phyloP scores from a whole-genome alignment of 305 asterid species.

The Fraxinus sp. region DNA sequence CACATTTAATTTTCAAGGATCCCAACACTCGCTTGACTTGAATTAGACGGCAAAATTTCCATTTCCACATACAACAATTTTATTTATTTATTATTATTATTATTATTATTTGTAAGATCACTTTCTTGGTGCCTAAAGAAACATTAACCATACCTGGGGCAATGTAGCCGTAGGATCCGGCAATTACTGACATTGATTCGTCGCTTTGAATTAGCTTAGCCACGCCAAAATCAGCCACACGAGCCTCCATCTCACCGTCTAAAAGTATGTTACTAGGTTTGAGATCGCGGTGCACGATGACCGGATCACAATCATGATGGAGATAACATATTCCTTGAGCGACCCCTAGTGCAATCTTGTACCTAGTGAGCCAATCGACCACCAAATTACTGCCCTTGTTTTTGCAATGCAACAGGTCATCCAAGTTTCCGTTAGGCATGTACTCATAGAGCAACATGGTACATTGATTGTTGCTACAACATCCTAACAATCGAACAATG shows the following conservation, averaged over 20 bases:
- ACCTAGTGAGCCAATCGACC: slow-evolving; percentile 74
- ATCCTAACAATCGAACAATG: slow-evolving; percentile 73
- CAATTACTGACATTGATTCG: slow-evolving; percentile 79
- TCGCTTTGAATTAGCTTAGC: slow-evolving; percentile 69
- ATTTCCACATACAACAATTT: background rate
- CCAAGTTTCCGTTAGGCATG: slow-evolving; percentile 92
- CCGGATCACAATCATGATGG: slow-evolving; percentile 88
- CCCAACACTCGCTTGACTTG: background rate
- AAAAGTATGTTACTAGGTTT: slow-evolving; percentile 82
- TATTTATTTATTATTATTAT: too few relatives aligned
- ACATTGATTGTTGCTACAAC: slow-evolving; percentile 58
- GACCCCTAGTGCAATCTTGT: slow-evolving; percentile 74
- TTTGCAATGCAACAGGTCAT: slow-evolving; percentile 73
- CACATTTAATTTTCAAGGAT: background rate
- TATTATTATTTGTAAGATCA: slow-evolving; percentile 13
- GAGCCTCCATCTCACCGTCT: slow-evolving; percentile 74
- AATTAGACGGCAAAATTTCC: background rate
- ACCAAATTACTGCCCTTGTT: slow-evolving; percentile 54
- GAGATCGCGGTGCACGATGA: slow-evolving; percentile 79
- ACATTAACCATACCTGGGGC: slow-evolving; percentile 63
- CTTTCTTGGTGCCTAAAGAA: slow-evolving; percentile 40
- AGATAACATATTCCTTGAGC: slow-evolving; percentile 92
- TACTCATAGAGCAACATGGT: slow-evolving; percentile 85
- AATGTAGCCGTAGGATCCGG: slow-evolving; percentile 91
- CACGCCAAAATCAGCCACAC: slow-evolving; percentile 91